Evolutionary conservation across 1,284 basidiomycete species (phyloP), one percentile per base, ranked within the genome.

Genomic region (Cutaneotrichosporon cutaneum): DNA sequence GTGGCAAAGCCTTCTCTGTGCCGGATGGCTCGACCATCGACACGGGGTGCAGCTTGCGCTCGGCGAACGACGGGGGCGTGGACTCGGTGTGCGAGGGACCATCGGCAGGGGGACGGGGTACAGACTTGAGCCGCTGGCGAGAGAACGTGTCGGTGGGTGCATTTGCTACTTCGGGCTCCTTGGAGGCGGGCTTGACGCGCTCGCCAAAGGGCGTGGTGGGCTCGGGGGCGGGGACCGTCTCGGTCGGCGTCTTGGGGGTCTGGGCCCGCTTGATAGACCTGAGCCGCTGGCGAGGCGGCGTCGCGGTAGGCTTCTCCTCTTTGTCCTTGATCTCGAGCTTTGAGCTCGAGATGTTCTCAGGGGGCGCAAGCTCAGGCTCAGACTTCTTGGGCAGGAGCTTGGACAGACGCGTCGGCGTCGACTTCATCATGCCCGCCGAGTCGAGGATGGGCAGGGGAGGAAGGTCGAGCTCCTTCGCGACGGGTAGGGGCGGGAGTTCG

Each of bases 401-500:
- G 33, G 52, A 54, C 21, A 54, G 22, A 8, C 52, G 52, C 24
- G 52, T 36, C 7, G 52, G 52, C 1, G 52, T 54, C n/a, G 51
- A 33, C 35, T 54, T 54, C 21, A 26, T 21, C 21, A 16, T 26
- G 24, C 52, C 52, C 21, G 22, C 10, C 33, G 52, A 35, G 52
- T 54, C 52, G 52, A 54, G 52, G 24, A 54, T 39, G 21, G 52
- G 52, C 5, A 54, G 52, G 9, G 54, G 54, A 10, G 56, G 35
- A 10, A 30, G 21, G 21, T 56, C 56, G 22, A 42, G 26, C 2
- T 60, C 59, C 54, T 56, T 50, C 10, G 53, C 33, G 11, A 54
- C 53, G 2, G 60, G 60, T 11, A 60, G 35, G 10, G 63, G 58
- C 5, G 60, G 60, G 14, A 65, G 56, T 11, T 66, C 64, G 35